Evolutionary conservation across 495 filamentous ascomycete species (phyloP).

Genomic region (Niebla homalea): DNA sequence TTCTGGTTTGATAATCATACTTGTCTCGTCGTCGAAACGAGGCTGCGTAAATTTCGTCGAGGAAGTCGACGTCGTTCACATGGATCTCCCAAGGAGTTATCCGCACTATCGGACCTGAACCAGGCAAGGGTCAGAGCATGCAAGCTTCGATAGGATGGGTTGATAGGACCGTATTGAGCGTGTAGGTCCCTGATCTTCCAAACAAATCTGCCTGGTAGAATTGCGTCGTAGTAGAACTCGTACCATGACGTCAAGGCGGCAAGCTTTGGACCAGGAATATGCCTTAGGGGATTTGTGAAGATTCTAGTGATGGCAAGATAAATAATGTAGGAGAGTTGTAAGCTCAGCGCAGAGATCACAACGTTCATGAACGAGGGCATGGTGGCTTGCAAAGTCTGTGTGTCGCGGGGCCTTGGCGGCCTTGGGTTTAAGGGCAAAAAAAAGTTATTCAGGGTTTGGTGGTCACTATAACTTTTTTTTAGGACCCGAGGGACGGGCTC

Average conservation of each 20-base stretch:
- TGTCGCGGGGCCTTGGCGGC: too few relatives aligned
- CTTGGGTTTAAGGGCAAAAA: too few relatives aligned
- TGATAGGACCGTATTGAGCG: slow-evolving; percentile 24
- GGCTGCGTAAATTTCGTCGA: slow-evolving; percentile 28
- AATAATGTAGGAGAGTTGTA: background rate
- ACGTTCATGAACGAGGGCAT: too few relatives aligned
- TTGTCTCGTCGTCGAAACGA: too few relatives aligned
- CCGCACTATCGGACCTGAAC: slow-evolving; percentile 23
- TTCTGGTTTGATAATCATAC: too few relatives aligned
- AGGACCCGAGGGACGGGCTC: too few relatives aligned
- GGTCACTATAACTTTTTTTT: too few relatives aligned
- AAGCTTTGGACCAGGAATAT: slow-evolving; percentile 37
- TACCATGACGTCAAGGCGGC: slow-evolving; percentile 31
- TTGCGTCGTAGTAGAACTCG: slow-evolving; percentile 40
- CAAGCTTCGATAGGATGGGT: too few relatives aligned
- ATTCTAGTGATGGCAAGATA: background rate
- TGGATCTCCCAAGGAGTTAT: slow-evolving; percentile 30
- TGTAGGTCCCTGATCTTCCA: slow-evolving; percentile 36
- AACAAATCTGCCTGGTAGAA: slow-evolving; percentile 31
- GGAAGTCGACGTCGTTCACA: slow-evolving; percentile 26
- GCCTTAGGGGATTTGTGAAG: slow-evolving; percentile 17
- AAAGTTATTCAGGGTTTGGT: too few relatives aligned
- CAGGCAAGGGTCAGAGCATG: background rate
- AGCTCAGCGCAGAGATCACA: too few relatives aligned
- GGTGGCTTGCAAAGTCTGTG: too few relatives aligned